A percentile compares a stretch with the other conserved stretches of the same genome.
phyloP scores from a whole-genome alignment of 257 asterid species.

The Nyctanthes arbortristis region DNA sequence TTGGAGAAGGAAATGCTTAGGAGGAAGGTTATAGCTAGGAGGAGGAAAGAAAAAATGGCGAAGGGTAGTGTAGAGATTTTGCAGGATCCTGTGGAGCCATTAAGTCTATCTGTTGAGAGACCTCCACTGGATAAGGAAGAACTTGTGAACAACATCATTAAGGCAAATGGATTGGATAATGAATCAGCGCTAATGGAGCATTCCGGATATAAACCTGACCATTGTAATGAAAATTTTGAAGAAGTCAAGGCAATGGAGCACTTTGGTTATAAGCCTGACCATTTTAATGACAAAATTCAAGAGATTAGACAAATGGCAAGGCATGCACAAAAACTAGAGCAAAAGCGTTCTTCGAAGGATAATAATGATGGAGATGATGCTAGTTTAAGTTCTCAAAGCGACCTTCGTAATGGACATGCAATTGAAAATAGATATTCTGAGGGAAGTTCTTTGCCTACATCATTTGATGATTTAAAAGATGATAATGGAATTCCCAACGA shows the following conservation, averaged over 20 bases:
- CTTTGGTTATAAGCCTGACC: slow-evolving; percentile 35
- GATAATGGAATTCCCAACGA: slow-evolving; percentile 25
- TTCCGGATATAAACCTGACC: too few species aligned
- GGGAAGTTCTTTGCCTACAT: slow-evolving; percentile 27
- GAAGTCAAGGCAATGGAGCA: too few species aligned
- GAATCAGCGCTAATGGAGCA: slow-evolving; percentile 25
- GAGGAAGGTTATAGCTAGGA: slow-evolving; percentile 70
- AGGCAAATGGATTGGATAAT: slow-evolving; percentile 44
- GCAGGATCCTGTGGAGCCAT: slow-evolving; percentile 40
- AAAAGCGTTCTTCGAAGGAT: slow-evolving; percentile 26
- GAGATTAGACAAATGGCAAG: slow-evolving; percentile 80
- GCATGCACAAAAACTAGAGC: slow-evolving; percentile 67
- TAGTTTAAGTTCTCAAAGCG: slow-evolving; percentile 29
- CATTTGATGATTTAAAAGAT: slow-evolving; percentile 24
- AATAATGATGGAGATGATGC: slow-evolving; percentile 35
- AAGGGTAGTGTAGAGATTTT: slow-evolving; percentile 68
- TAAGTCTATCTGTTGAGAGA: slow-evolving; percentile 36
- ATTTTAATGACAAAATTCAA: slow-evolving; percentile 48
- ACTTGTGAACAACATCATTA: slow-evolving; percentile 47
- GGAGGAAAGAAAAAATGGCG: slow-evolving; percentile 45
- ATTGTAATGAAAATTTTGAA: too few species aligned
- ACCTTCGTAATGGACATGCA: slow-evolving; percentile 25
- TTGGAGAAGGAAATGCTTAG: slow-evolving; percentile 78
- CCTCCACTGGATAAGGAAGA: slow-evolving; percentile 81
- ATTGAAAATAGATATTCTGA: slow-evolving; percentile 25